phyloP scores from a whole-genome alignment of 352 stramenopile species.

The Globisporangium cederbergense region DNA sequence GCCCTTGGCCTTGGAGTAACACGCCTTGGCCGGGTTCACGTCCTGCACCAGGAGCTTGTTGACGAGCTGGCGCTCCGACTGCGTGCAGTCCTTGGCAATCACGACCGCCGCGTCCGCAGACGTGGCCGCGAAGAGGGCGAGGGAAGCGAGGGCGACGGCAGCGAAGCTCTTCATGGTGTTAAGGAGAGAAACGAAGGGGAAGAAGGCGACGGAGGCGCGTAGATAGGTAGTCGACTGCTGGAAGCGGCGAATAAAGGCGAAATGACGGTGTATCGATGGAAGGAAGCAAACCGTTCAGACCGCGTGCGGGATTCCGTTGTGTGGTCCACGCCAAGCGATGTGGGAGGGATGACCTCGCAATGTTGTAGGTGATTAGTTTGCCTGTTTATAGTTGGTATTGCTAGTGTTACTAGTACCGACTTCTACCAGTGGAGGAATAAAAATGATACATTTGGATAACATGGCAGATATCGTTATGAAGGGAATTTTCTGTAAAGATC shows the following conservation, averaged over 20 bases:
- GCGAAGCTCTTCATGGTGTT: slow-evolving; percentile 36
- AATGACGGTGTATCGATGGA: slow-evolving; percentile 11
- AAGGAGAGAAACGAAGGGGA: neutral
- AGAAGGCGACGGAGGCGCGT: neutral
- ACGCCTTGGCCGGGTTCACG: slow-evolving; percentile 51
- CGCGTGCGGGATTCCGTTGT: slow-evolving; percentile 1
- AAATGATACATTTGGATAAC: neutral
- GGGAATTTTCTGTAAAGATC: neutral
- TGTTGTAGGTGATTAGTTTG: neutral
- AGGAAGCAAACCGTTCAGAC: slow-evolving; percentile 6
- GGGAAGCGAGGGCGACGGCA: slow-evolving; percentile 14
- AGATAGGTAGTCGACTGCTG: slow-evolving; percentile 21
- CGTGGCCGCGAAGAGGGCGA: slow-evolving; percentile 14
- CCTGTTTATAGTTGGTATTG: neutral
- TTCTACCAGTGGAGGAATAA: neutral
- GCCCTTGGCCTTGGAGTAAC: slow-evolving; percentile 40
- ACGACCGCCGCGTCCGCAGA: slow-evolving; percentile 12
- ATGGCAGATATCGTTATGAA: neutral
- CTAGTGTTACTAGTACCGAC: neutral
- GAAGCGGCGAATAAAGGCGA: slow-evolving; percentile 17
- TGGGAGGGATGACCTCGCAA: slow-evolving; percentile 7
- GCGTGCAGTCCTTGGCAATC: slow-evolving; percentile 46
- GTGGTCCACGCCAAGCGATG: neutral
- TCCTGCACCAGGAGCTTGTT: slow-evolving; percentile 65
- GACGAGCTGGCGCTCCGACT: slow-evolving; percentile 41